A percentile compares a stretch with the other conserved stretches of the same genome.
Conservation (phyloP, 257 asterid genomes). For the Solanum bulbocastanum region DNA sequence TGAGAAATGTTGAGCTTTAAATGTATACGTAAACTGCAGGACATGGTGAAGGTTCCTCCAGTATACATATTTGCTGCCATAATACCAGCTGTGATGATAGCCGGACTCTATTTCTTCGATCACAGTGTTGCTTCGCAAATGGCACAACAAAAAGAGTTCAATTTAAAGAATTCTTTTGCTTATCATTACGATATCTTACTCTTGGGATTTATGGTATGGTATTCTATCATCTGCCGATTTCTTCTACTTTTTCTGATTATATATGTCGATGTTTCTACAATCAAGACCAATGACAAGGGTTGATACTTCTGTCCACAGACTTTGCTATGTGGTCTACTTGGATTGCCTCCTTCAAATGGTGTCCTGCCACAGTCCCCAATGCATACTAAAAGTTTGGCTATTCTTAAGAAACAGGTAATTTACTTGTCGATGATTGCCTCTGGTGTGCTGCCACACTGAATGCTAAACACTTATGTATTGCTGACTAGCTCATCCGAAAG, state of each 20-base stretch:
- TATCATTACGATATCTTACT: slow-evolving; percentile 49
- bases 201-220: slow-evolving; percentile 46
- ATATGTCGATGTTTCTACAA: neutral
- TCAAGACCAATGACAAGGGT: neutral
- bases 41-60: slow-evolving; percentile 41
- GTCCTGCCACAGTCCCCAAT: slow-evolving; percentile 64
- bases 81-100: slow-evolving; percentile 49
- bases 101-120: slow-evolving; percentile 54
- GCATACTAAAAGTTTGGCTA: slow-evolving; percentile 51
- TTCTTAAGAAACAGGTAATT: slow-evolving; percentile 36
- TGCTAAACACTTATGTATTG: neutral
- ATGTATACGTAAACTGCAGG: slow-evolving; percentile 15
- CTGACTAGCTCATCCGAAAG: slow-evolving; percentile 29
- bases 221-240: neutral
- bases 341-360: slow-evolving; percentile 64
- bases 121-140: slow-evolving; percentile 54
- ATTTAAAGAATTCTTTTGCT: slow-evolving; percentile 49
- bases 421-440: neutral
- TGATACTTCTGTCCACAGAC: slow-evolving; percentile 20
- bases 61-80: slow-evolving; percentile 37
- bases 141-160: slow-evolving; percentile 59
- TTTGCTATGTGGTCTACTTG: slow-evolving; percentile 46
- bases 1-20: neutral
- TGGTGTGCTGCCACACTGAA: neutral
- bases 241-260: neutral